Base-by-base conservation (phyloP, 352 stramenopile genomes). In the Phytopythium kandeliae region DNA sequence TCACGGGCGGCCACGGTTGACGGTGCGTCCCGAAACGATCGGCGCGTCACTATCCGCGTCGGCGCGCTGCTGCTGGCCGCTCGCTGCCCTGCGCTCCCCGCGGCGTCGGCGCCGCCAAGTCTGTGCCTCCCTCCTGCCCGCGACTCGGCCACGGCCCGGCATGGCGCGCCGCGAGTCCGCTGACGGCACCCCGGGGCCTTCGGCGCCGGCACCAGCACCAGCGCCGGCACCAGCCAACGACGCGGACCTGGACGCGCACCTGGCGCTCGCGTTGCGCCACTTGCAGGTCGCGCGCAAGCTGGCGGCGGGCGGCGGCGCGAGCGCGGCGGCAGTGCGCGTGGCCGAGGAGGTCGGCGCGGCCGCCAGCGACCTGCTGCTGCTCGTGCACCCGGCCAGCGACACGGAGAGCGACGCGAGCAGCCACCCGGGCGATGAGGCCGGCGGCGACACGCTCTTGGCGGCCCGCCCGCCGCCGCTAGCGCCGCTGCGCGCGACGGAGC, bases 401-500 rank as follows among this genome's bases (percentile, higher is more conserved):
- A 38, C 43, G 26, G 26, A 48, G 42, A 48, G 28, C 42, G 42
- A 48, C 19, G 40, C 11, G 24, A 15, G 22, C 36, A 51, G 22
- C 30, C 34, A 48, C 26, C 34, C n/a, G 26, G 54, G 36, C 24
- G 31, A 28, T 22, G 42, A n/a, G 47, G 53, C 16, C 40, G 36
- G 28, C 19, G 8, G 12, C 30, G 45, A 51, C 10, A 2, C 19
- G 26, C 25, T n/a, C n/a, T n/a, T 25, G 25, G 4, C 24, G 22
- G 25, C 17, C 16, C 19, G 4, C 13, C 54, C 2, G 22, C 24
- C 25, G 28, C 43, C 57, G 15, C 80, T 87, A 17, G 64, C 81
- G 12, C 47, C 60, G 41, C 55, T 90, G 54, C 55, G 78, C 47
- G 48, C 67, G 15, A 82, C 67, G 30, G 42, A 69, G 36, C 51